These are phyloP conservation scores for Davidsoniella virescens DNA, from an alignment of 2,329 filamentous ascomycete genomes.

Conservation along the genomic window DNA sequence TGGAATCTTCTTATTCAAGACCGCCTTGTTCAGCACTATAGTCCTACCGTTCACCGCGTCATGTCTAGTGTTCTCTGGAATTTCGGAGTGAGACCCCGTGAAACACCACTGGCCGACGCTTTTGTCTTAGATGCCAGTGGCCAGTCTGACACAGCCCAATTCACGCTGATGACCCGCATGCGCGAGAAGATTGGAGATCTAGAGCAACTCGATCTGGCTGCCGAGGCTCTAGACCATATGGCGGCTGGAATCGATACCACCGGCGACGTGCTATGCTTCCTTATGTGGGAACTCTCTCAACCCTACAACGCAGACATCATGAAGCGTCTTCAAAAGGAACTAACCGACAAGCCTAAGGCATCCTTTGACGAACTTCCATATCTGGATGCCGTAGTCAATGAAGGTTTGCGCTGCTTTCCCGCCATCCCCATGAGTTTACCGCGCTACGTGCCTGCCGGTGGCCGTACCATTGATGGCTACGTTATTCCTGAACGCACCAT, in stretches of 20 bases:
- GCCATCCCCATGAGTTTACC: constrained; percentile 53
- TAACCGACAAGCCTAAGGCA: constrained; percentile 25
- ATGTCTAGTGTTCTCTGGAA: constrained; percentile 28
- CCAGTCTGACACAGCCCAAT: constrained; percentile 29
- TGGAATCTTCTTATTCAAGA: constrained; percentile 24
- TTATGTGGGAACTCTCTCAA: constrained; percentile 55
- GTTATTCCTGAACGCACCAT: constrained; percentile 36
- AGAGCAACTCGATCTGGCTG: constrained; percentile 39
- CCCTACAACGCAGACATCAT: constrained; percentile 37
- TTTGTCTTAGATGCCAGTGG: constrained; percentile 39
- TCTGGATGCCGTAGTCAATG: constrained; percentile 46
- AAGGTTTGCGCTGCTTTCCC: constrained; percentile 45
- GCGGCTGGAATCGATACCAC: constrained; percentile 58
- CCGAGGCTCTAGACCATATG: constrained; percentile 58
- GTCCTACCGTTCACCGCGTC: constrained; percentile 32
- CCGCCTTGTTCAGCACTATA: constrained; percentile 42
- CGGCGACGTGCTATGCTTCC: constrained; percentile 50
- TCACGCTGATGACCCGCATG: constrained; percentile 44
- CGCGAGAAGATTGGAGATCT: constrained; percentile 31
- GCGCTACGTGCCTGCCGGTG: constrained; percentile 37
- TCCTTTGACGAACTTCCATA: constrained; percentile 36
- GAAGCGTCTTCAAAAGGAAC: constrained; percentile 34
- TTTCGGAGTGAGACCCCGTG: constrained; percentile 35
- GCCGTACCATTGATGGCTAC: constrained; percentile 38
- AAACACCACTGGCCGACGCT: constrained; percentile 40